Conservation (phyloP, 2,329 filamentous ascomycete genomes). For the Beauveria asiatica region DNA sequence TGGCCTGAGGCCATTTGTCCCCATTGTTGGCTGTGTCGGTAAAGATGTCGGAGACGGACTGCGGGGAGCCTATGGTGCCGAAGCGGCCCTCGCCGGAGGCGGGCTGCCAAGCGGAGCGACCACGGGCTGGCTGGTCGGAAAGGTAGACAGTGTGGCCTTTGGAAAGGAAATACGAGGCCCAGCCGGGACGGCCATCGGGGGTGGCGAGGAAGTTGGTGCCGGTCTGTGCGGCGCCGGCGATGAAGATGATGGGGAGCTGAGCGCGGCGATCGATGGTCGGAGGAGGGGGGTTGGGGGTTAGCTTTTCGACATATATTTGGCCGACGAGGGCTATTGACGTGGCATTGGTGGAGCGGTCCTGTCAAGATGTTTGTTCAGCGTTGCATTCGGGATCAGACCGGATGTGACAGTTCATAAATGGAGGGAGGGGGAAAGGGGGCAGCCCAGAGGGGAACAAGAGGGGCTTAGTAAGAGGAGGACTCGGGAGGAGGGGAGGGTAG, state of each 20-base stretch:
- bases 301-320: slow-evolving; percentile 26
- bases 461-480: too few species aligned
- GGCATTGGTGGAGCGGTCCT: slow-evolving; percentile 13
- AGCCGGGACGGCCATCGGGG: slow-evolving; percentile 32
- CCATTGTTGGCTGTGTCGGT: slow-evolving; percentile 18
- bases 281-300: slow-evolving; percentile 17
- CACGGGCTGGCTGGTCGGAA: slow-evolving; percentile 28
- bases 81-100: slow-evolving; percentile 16
- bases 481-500: too few species aligned
- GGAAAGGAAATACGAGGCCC: slow-evolving; percentile 31
- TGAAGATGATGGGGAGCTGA: slow-evolving; percentile 23
- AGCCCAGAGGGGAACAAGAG: too few species aligned
- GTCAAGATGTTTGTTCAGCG: background rate
- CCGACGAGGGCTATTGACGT: slow-evolving; percentile 16
- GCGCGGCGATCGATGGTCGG: slow-evolving; percentile 8
- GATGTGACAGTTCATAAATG: too few species aligned
- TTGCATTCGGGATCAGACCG: background rate
- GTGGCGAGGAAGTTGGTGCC: slow-evolving; percentile 29
- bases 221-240: slow-evolving; percentile 23
- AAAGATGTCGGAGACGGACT: slow-evolving; percentile 21
- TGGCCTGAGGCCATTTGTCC: slow-evolving; percentile 23
- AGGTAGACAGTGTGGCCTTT: slow-evolving; percentile 33
- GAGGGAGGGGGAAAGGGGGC: too few species aligned
- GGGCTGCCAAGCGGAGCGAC: slow-evolving; percentile 22
- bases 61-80: slow-evolving; percentile 18